Base-by-base conservation (phyloP, 306 rosid species). In the Ormosia emarginata region DNA sequence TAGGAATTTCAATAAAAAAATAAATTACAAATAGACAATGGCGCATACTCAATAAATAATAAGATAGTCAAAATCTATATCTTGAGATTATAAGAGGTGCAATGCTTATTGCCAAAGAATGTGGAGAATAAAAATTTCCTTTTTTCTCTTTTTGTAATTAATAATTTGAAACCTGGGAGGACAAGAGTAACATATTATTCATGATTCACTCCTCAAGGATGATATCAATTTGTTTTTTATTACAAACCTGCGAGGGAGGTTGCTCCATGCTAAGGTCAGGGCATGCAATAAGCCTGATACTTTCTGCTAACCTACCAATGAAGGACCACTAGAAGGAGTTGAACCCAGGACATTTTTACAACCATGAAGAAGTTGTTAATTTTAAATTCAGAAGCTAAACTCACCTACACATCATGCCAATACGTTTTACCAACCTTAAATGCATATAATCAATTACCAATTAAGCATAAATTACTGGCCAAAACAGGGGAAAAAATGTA, bases 371-470 rank as follows among this genome's bases (percentile, higher is more conserved):
- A 14, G 61, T 49, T 75, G 4, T 57, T 40, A 69, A 71, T 17
- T 83, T 65, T 55, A 30, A 62, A 5, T 41, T 78, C 53, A 62
- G 53, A 83, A 44, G 67, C 66, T 72, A 66, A 44, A 36, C 14
- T 33, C 65, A 69, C 18, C 75, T 59, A 68, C 39, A 59, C 41
- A 57, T 37, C 71, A 5, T 44, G 75, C 12, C 67, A 75, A 49
- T 5, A n/a, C 36, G 13, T 61, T 37, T 76, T 44, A 9, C 14
- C 9, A 50, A 77, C 29, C 17, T 24, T 41, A 17, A 52, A 80
- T 80, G 52, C 71, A 17, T 65, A 75, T 29, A 70, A 69, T 62
- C 59, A 80, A 55, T 53, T 52, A 61, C 75, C 30, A 71, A 70
- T 18, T 8, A 70, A 53, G 67, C 66, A 47, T 13, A 36, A 64